Percentiles rank a stretch among this genome's conserved stretches.
phyloP scores from a whole-genome alignment of 73 alveolate species.

The Tetrahymena borealis region DNA sequence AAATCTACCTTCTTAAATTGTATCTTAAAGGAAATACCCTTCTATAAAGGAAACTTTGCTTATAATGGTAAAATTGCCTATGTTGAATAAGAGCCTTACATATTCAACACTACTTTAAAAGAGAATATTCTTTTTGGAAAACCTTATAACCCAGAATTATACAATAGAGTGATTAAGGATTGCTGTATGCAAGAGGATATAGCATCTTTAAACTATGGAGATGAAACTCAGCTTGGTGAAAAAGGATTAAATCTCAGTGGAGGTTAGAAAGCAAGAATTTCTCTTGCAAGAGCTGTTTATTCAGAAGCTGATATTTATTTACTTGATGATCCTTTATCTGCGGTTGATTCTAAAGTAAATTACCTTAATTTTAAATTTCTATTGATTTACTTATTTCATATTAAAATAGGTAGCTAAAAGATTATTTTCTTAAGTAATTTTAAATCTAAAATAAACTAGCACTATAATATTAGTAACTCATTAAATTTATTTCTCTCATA shows the following conservation, averaged over 20 bases:
- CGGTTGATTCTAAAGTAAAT: conserved; percentile 67
- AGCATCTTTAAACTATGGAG: conserved; percentile 49
- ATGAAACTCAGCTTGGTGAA: conserved; percentile 71
- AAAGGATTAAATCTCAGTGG: conserved; percentile 76
- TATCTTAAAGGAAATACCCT: conserved; percentile 47
- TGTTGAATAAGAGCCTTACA: conserved; percentile 83
- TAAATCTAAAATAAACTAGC: background rate
- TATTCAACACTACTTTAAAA: conserved; percentile 69
- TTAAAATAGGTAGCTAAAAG: background rate
- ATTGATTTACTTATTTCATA: background rate
- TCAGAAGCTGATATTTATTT: conserved; percentile 63
- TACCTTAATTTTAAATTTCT: conserved; percentile 7
- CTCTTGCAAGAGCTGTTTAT: conserved; percentile 86
- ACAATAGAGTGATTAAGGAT: conserved; percentile 56
- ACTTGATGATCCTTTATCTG: conserved; percentile 70
- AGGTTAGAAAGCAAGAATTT: conserved; percentile 82
- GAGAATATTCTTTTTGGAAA: conserved; percentile 73
- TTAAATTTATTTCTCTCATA: conserved; percentile 3
- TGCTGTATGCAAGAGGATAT: conserved; percentile 77
- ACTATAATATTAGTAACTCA: conserved; percentile 4
- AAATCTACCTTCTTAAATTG: conserved; percentile 67
- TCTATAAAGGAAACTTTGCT: background rate
- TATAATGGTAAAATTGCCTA: conserved; percentile 55
- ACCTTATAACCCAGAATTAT: conserved; percentile 55
- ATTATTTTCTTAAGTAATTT: background rate